Percentiles rank a stretch among this genome's conserved stretches.
Evolutionary conservation across 208 protist genomes (phyloP).

Genomic region (Pavlovales sp.): DNA sequence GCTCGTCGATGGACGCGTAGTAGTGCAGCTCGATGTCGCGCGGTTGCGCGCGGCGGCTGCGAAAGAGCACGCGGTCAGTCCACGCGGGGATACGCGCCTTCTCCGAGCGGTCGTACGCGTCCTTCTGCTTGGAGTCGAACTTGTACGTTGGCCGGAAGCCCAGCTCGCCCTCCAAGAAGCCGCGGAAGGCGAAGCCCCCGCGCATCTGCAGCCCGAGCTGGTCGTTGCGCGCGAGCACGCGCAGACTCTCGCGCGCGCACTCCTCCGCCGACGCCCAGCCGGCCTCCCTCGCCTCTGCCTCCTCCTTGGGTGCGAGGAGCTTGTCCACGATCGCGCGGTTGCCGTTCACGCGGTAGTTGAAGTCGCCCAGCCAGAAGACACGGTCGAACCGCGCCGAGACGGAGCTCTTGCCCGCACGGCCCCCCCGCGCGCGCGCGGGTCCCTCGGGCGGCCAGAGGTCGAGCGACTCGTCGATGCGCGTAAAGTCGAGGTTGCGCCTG

Average conservation of each 20-base stretch:
- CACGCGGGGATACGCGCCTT: constrained; percentile 21
- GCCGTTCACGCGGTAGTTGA: constrained; percentile 59
- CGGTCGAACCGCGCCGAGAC: constrained; percentile 34
- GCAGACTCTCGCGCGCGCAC: neutral
- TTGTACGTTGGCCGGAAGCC: constrained; percentile 59
- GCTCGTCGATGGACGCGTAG: neutral
- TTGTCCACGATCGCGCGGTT: constrained; percentile 42
- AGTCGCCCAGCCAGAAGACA: constrained; percentile 55
- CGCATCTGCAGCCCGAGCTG: constrained; percentile 41
- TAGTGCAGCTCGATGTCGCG: neutral
- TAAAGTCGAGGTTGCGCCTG: constrained; percentile 53
- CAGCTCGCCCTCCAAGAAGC: constrained; percentile 52
- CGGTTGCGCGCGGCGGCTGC: neutral
- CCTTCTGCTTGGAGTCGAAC: constrained; percentile 31
- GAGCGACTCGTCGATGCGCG: constrained; percentile 40
- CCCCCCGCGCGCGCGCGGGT: neutral
- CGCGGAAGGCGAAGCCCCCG: constrained; percentile 29
- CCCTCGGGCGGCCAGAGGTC: neutral
- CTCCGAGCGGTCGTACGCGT: constrained; percentile 16
- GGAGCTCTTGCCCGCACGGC: neutral
- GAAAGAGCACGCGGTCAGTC: constrained; percentile 14
- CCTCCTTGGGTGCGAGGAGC: constrained; percentile 16
- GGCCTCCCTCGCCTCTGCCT: neutral
- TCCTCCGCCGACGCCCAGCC: neutral
- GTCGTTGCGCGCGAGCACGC: constrained; percentile 52